Conservation (phyloP, 2,329 filamentous ascomycete species). For the Ascochyta fabae region DNA sequence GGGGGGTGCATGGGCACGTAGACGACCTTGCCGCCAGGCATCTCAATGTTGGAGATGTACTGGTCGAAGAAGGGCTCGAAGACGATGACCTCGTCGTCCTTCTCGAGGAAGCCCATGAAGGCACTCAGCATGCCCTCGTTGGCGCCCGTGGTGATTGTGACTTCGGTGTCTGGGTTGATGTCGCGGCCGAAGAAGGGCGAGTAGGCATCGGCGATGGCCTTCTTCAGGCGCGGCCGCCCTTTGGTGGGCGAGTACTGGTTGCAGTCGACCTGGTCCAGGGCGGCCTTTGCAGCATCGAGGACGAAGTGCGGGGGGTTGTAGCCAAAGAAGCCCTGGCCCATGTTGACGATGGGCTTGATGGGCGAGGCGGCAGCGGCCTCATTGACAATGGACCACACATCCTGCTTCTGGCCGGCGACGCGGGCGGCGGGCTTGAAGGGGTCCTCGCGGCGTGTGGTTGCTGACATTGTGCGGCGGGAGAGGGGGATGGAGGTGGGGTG, state of each 20-base stretch:
- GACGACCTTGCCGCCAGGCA: constrained; percentile 92
- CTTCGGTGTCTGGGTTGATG: constrained; percentile 87
- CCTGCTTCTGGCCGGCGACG: constrained; percentile 62
- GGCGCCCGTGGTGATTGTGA: constrained; percentile 91
- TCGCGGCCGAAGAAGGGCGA: constrained; percentile 83
- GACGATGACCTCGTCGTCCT: constrained; percentile 93
- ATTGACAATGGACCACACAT: constrained; percentile 72
- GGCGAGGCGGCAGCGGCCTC: constrained; percentile 69
- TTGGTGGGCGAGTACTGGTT: constrained; percentile 98
- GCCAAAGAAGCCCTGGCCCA: constrained; percentile 80
- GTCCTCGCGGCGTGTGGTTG: constrained; percentile 44
- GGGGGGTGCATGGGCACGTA: constrained; percentile 96
- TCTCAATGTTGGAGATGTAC: constrained; percentile 98
- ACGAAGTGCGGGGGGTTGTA: constrained; percentile 95
- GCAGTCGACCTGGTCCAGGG: constrained; percentile 89
- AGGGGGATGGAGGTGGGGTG: neutral
- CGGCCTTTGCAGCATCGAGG: constrained; percentile 86
- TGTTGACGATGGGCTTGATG: constrained; percentile 71
- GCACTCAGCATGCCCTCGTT: constrained; percentile 94
- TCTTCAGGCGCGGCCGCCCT: constrained; percentile 87
- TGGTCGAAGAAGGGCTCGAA: constrained; percentile 99
- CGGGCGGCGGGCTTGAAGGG: constrained; percentile 61
- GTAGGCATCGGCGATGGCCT: constrained; percentile 93
- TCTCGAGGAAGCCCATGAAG: constrained; percentile 97
- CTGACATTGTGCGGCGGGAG: constrained; percentile 43